Percentiles rank a stretch among this genome's conserved stretches.
Conservation (phyloP, 768 basidiomycete genomes). For the Lentinula sp. region DNA sequence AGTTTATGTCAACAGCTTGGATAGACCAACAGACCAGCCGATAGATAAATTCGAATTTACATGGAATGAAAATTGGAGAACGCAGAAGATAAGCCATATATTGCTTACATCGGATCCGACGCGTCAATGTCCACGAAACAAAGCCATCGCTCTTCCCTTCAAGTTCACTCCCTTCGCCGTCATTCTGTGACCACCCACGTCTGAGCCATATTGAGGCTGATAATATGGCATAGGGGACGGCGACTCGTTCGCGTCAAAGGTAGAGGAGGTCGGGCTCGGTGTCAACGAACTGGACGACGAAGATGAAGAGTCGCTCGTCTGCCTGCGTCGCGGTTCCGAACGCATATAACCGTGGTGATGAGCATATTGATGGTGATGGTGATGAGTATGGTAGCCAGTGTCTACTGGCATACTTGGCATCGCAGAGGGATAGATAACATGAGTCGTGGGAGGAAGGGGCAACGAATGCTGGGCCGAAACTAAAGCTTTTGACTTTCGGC, state of each 20-base stretch:
- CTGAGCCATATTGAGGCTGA: not conserved
- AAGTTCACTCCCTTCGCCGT: not conserved
- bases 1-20: too few species aligned
- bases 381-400: not conserved
- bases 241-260: not conserved
- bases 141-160: slow-evolving; percentile 1
- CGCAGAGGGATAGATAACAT: not conserved
- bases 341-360: not conserved
- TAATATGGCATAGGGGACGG: not conserved
- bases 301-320: not conserved
- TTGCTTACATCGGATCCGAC: not conserved
- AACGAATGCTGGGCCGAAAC: not conserved
- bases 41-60: not conserved
- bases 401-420: not conserved
- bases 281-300: not conserved
- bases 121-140: slow-evolving; percentile 1
- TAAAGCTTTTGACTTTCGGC: not conserved
- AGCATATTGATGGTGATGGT: not conserved
- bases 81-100: not conserved
- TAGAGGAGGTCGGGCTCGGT: not conserved
- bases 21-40: not conserved
- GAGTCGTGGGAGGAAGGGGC: not conserved
- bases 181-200: not conserved
- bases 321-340: not conserved
- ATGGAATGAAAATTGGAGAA: not conserved